A percentile compares a stretch with the other conserved stretches of the same genome.
These are phyloP conservation scores for Articulospora tetracladia DNA, from an alignment of 495 filamentous ascomycete genomes.

Conservation along the genomic window DNA sequence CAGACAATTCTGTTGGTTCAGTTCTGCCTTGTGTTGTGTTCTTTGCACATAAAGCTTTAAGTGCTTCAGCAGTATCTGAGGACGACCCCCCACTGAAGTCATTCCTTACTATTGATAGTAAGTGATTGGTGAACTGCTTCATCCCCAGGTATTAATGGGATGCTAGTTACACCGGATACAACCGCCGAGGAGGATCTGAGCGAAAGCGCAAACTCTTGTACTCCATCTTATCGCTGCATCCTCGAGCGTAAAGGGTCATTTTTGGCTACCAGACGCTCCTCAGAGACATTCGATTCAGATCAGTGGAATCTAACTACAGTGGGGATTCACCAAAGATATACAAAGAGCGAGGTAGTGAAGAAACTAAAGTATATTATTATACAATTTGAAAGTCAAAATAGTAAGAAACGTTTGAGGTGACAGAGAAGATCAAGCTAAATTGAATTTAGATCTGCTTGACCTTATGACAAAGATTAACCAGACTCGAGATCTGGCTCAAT, in stretches of 20 bases:
- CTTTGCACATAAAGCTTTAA: conserved; percentile 8
- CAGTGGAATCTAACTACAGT: conserved; percentile 1
- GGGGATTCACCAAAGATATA: neutral
- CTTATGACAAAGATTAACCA: too few species aligned
- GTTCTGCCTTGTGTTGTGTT: conserved; percentile 2
- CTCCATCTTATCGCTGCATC: neutral
- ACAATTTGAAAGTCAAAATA: conserved; percentile 1
- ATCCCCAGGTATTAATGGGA: neutral
- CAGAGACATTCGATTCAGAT: neutral
- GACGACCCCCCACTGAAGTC: neutral
- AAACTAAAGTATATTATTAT: conserved; percentile 12
- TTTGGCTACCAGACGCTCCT: conserved; percentile 2
- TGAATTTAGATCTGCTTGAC: too few species aligned
- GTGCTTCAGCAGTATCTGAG: neutral
- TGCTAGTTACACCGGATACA: conserved; percentile 1
- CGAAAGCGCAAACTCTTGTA: neutral
- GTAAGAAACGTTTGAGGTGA: too few species aligned
- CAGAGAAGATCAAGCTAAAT: too few species aligned
- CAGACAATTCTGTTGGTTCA: neutral
- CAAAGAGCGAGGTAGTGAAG: neutral
- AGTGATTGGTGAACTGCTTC: neutral
- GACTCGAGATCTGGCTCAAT: too few species aligned
- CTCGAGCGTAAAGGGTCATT: neutral
- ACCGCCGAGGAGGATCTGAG: conserved; percentile 1
- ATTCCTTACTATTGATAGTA: conserved; percentile 7